Evolutionary conservation across 176 grass and related monocot species (phyloP).

Genomic region (Cenchrus fungigraminus): DNA sequence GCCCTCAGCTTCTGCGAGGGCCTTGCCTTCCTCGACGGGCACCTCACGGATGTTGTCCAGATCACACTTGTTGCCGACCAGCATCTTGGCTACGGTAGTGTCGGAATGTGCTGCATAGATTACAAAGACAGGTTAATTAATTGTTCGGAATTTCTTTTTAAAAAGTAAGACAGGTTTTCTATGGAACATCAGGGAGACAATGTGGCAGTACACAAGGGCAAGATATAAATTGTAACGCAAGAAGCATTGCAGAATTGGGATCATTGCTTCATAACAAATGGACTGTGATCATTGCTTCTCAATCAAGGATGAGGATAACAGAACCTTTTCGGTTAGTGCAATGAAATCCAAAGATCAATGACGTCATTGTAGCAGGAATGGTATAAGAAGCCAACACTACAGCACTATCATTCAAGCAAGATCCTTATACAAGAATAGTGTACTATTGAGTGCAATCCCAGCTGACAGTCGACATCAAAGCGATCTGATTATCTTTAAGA

Average conservation of each 20-base stretch:
- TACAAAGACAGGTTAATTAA: not conserved
- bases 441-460: not conserved
- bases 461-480: not conserved
- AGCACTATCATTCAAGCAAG: not conserved
- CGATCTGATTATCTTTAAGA: conserved; percentile 5
- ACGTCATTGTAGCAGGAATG: conserved; percentile 17
- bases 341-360: not conserved
- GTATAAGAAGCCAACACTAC: not conserved
- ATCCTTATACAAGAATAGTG: not conserved
- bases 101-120: conserved; percentile 79
- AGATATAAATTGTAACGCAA: not conserved
- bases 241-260: not conserved
- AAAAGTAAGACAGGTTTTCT: not conserved
- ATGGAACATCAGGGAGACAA: not conserved
- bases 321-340: not conserved
- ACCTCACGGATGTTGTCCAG: conserved; percentile 76
- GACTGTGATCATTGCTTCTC: not conserved
- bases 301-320: not conserved
- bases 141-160: not conserved
- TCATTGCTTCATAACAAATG: not conserved
- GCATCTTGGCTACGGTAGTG: conserved; percentile 78
- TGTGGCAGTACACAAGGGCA: not conserved
- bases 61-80: conserved; percentile 91
- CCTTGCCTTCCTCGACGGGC: conserved; percentile 73
- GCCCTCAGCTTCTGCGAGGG: conserved; percentile 72